A percentile compares a stretch with the other conserved stretches of the same genome.
These are phyloP conservation scores for Geotrichum cucujoidarum DNA, from an alignment of 1,139 yeast genomes.

Conservation along the genomic window DNA sequence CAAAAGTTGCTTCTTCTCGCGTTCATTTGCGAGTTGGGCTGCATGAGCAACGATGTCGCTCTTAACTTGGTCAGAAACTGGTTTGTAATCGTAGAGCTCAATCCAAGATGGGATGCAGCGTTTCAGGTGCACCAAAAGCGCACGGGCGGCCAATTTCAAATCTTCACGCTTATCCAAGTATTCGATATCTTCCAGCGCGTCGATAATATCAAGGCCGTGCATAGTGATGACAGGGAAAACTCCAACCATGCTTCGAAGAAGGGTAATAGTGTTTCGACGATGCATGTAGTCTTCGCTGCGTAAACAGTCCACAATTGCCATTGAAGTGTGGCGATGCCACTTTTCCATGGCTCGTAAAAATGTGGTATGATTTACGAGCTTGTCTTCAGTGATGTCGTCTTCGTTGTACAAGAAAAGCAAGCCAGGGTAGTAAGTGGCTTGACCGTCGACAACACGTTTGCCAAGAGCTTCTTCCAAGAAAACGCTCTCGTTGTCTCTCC, in stretches of 20 bases:
- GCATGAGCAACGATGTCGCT: constrained; percentile 23
- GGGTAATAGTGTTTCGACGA: constrained; percentile 73
- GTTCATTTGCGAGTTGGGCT: constrained; percentile 17
- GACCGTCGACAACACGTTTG: constrained; percentile 22
- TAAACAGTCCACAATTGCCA: constrained; percentile 48
- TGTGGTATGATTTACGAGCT: constrained; percentile 36
- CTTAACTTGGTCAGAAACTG: constrained; percentile 25
- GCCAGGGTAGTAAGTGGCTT: constrained; percentile 29
- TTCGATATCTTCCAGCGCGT: constrained; percentile 47
- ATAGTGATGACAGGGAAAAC: constrained; percentile 66
- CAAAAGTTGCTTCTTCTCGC: constrained; percentile 18
- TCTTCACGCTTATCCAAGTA: constrained; percentile 67
- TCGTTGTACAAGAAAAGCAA: constrained; percentile 25
- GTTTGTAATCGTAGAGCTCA: constrained; percentile 36
- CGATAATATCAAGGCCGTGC: constrained; percentile 55
- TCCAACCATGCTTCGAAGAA: constrained; percentile 61
- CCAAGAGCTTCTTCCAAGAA: constrained; percentile 36
- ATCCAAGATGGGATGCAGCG: constrained; percentile 56
- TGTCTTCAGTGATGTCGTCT: constrained; percentile 22
- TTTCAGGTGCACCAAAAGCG: constrained; percentile 66
- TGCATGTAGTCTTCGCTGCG: constrained; percentile 66
- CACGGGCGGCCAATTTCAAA: constrained; percentile 70
- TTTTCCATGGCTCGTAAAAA: constrained; percentile 46
- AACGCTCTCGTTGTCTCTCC: constrained; percentile 38
- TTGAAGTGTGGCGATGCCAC: constrained; percentile 52